phyloP scores from a whole-genome alignment of 1,284 basidiomycete species.

The Sphaerobolus stellatus region DNA sequence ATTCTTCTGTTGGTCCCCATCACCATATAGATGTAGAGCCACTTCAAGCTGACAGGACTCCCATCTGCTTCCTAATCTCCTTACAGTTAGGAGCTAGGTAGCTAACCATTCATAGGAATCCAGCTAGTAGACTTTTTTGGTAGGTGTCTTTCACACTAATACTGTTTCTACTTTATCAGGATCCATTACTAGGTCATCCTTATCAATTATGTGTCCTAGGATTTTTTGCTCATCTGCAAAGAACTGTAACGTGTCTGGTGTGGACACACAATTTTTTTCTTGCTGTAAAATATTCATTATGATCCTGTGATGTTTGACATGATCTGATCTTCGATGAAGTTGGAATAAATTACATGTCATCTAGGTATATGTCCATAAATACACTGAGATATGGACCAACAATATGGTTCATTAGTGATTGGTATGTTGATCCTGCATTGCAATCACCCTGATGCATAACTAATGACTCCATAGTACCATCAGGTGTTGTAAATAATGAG shows the following conservation, averaged over 20 bases:
- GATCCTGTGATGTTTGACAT: slow-evolving; percentile 22
- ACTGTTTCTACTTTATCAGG: slow-evolving; percentile 38
- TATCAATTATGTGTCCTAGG: slow-evolving; percentile 31
- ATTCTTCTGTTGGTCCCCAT: slow-evolving; percentile 27
- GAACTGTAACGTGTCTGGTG: slow-evolving; percentile 29
- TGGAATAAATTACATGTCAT: too few relatives aligned
- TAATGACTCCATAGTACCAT: slow-evolving; percentile 35
- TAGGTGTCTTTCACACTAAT: slow-evolving; percentile 14
- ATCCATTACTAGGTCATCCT: slow-evolving; percentile 31
- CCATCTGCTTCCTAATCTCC: slow-evolving; percentile 22
- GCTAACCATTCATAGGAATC: slow-evolving; percentile 28
- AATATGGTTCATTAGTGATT: slow-evolving; percentile 31
- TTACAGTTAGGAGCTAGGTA: slow-evolving; percentile 23
- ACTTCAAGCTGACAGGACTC: slow-evolving; percentile 17
- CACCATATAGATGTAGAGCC: slow-evolving; percentile 13
- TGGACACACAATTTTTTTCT: slow-evolving; percentile 26
- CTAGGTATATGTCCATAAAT: too few relatives aligned
- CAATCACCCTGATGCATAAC: slow-evolving; percentile 35
- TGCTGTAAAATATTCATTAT: slow-evolving; percentile 23
- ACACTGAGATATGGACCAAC: slow-evolving; percentile 27
- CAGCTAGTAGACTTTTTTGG: slow-evolving; percentile 17
- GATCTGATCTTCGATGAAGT: slow-evolving; percentile 28
- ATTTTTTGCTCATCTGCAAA: slow-evolving; percentile 25
- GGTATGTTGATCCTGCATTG: slow-evolving; percentile 27
- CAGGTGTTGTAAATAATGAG: slow-evolving; percentile 27